Conservation (phyloP, 208 protist genomes). For the Crithidia brevicula region DNA sequence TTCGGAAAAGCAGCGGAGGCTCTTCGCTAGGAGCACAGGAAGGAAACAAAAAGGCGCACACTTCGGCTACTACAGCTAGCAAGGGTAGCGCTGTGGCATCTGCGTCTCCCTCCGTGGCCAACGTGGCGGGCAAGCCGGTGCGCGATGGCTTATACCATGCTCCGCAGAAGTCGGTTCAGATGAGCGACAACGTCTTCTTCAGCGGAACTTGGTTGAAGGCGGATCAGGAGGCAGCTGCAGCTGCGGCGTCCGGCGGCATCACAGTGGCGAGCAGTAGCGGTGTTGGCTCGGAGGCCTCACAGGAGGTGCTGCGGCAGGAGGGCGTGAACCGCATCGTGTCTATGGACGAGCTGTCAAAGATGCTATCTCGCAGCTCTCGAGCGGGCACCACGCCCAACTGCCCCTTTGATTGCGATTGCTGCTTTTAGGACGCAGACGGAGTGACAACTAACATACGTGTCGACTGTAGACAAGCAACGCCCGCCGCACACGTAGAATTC, state of each 20-base stretch:
- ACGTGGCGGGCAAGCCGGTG: not conserved
- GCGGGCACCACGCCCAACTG: conserved; percentile 90
- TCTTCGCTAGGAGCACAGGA: not conserved
- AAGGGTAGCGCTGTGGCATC: not conserved
- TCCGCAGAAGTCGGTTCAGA: conserved; percentile 72
- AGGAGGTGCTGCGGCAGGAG: conserved; percentile 47
- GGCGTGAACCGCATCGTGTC: conserved; percentile 84
- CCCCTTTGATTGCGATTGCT: conserved; percentile 93
- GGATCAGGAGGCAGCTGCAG: conserved; percentile 8
- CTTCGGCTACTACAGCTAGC: not conserved
- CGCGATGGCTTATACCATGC: conserved; percentile 79
- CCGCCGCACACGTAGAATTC: not conserved
- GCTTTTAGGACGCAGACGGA: conserved; percentile 46
- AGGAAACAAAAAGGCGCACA: not conserved
- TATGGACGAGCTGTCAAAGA: conserved; percentile 73
- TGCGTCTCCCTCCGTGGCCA: not conserved
- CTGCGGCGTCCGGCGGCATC: not conserved
- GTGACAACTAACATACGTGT: not conserved
- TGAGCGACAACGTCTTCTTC: conserved; percentile 88
- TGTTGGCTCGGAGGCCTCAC: conserved; percentile 15
- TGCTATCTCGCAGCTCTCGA: conserved; percentile 71
- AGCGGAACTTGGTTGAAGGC: conserved; percentile 41
- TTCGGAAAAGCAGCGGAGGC: not conserved
- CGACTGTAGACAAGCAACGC: no score
- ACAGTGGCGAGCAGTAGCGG: not conserved